Evolutionary conservation across 495 filamentous ascomycete genomes (phyloP), one percentile per base, ranked within the genome.

Genomic region (Xylaria palmicola): DNA sequence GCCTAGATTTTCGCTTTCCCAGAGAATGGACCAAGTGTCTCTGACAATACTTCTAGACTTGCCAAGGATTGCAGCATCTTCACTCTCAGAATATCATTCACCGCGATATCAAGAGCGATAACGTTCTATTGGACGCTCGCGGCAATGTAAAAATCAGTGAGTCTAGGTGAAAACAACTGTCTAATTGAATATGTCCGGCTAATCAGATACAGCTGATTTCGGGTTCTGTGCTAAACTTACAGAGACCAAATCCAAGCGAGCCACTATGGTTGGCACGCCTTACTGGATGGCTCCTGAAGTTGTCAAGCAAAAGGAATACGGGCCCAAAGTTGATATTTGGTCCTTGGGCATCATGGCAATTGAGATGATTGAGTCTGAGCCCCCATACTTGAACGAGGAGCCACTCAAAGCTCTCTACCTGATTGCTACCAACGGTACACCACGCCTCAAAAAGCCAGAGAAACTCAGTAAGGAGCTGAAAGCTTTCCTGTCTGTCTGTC

Each of bases 281-380:
- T 98, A 98, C 80, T 98, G 94, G 94, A 98, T 98, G 94, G 94
- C 94, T 2, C 94, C 94, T 32, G 94, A 98, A 73, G 94, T 98
- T 15, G 94, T 98, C 69, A 98, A 97, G 79, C 94, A 97, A 74
- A 97, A 97, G 80, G 93, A 97, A 72, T 98, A 98, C 70, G 94
- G 92, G 37, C 88, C 90, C 65, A 98, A 98, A 82, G 94, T 98
- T 57, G 94, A 98, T 70, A 97, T 97, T 66, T 98, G 94, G 94
- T 97, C 93, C 12, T 81, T 98, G 50, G 94, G 94, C 67, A 98
- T 98, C 78, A 98, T 98, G 94, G 93, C 94, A 40, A 98, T 98
- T 65, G 94, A 98, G 79, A 97, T 98, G 95, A 98, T 98, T 70
- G 95, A 98, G 75, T 93, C 90, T 10, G 94, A 98, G 71, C 94